Percentiles rank a stretch among this genome's conserved stretches.
Conservation (phyloP, 805 yeast genomes). For the Ogataea allantospora region DNA sequence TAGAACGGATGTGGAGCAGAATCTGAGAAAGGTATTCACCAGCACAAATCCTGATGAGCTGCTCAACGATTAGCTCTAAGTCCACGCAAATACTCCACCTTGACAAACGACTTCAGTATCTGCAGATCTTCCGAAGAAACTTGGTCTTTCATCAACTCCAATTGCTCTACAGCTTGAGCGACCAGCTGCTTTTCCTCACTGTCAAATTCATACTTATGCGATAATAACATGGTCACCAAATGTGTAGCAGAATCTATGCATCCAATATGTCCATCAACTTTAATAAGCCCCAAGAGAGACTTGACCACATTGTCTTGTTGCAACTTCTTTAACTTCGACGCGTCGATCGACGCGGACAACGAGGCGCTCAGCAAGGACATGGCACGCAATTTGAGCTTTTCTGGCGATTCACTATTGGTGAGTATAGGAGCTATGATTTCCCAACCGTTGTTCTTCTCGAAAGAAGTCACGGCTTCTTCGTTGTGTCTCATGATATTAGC, state of each 20-base stretch:
- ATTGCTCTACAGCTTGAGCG: slow-evolving; percentile 34
- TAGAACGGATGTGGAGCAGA: slow-evolving; percentile 49
- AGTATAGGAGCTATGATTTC: slow-evolving; percentile 37
- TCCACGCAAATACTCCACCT: slow-evolving; percentile 35
- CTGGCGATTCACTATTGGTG: slow-evolving; percentile 14
- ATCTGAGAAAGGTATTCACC: slow-evolving; percentile 47
- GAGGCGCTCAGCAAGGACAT: slow-evolving; percentile 51
- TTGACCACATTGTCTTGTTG: slow-evolving; percentile 34
- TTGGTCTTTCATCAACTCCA: slow-evolving; percentile 45
- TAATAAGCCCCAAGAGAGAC: slow-evolving; percentile 35
- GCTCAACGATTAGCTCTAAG: slow-evolving; percentile 21
- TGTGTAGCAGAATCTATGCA: slow-evolving; percentile 57
- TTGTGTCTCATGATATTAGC: slow-evolving; percentile 73
- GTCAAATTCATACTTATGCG: slow-evolving; percentile 45
- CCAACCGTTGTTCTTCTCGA: slow-evolving; percentile 66
- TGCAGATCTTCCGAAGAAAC: slow-evolving; percentile 55
- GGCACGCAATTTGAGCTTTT: slow-evolving; percentile 50
- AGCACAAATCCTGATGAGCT: slow-evolving; percentile 50
- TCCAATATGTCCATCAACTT: slow-evolving; percentile 41
- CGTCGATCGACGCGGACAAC: slow-evolving; percentile 49
- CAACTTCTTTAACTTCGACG: slow-evolving; percentile 41
- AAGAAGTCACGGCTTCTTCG: slow-evolving; percentile 50
- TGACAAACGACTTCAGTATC: slow-evolving; percentile 42
- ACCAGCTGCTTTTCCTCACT: slow-evolving; percentile 41
- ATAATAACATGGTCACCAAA: slow-evolving; percentile 46